A percentile compares a stretch with the other conserved stretches of the same genome.
Conservation (phyloP, 2,329 filamentous ascomycete species). For the Fusarium brachygibbosum region DNA sequence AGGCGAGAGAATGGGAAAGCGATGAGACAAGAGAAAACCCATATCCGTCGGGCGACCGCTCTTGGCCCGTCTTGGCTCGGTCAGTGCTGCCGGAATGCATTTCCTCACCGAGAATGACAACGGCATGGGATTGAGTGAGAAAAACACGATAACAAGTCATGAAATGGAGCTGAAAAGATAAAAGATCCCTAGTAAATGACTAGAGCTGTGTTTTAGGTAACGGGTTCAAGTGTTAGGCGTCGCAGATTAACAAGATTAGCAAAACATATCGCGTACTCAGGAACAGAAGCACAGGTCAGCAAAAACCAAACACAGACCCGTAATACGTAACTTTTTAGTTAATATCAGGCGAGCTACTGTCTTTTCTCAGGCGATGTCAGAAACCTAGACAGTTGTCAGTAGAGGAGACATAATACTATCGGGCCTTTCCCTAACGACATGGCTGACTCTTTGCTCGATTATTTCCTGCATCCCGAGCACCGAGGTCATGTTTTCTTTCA, state of each 20-base stretch:
- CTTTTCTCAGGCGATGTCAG: neutral
- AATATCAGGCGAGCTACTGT: conserved; percentile 35
- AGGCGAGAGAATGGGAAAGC: conserved; percentile 15
- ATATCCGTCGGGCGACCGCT: conserved; percentile 16
- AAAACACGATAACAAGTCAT: conserved; percentile 14
- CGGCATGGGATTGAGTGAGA: neutral
- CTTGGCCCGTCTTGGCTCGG: conserved; percentile 31
- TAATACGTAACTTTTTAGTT: conserved; percentile 36
- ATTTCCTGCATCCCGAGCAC: neutral
- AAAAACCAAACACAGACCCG: conserved; percentile 20
- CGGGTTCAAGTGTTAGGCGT: conserved; percentile 33
- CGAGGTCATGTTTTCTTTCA: neutral
- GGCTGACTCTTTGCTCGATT: neutral
- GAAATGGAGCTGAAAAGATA: conserved; percentile 2
- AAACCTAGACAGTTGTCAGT: neutral
- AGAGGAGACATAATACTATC: neutral
- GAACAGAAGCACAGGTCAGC: conserved; percentile 29
- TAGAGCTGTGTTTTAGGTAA: conserved; percentile 30
- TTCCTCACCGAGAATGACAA: conserved; percentile 26
- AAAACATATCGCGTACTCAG: conserved; percentile 30
- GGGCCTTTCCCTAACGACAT: neutral
- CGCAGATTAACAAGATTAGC: conserved; percentile 39
- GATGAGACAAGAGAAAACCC: conserved; percentile 23
- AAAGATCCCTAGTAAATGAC: conserved; percentile 6
- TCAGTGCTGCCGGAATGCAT: conserved; percentile 21